phyloP scores from a whole-genome alignment of 2,329 filamentous ascomycete species.

The Trematosphaeria pertusa region DNA sequence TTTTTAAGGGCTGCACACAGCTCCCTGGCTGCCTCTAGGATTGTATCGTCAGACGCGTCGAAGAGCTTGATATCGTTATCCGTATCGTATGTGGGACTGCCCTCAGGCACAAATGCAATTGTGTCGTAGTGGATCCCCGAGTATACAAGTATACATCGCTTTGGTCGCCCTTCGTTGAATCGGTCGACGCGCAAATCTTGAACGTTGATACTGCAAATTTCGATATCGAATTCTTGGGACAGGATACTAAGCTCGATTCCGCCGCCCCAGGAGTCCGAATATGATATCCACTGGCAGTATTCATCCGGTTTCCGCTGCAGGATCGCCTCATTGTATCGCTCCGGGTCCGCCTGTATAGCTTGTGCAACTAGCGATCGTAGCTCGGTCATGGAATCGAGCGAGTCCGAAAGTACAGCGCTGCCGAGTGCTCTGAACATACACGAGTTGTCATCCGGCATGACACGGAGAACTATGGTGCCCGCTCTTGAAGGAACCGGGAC shows the following conservation, averaged over 20 bases:
- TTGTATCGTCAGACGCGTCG: constrained; percentile 61
- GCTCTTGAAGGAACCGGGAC: constrained; percentile 63
- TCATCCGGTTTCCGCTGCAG: constrained; percentile 73
- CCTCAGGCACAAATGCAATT: constrained; percentile 72
- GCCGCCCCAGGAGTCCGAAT: constrained; percentile 85
- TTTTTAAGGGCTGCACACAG: constrained; percentile 67
- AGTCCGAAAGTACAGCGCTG: constrained; percentile 72
- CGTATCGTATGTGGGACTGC: constrained; percentile 67
- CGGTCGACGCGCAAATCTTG: constrained; percentile 70
- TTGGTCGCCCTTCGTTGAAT: constrained; percentile 74
- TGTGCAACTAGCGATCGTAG: constrained; percentile 80
- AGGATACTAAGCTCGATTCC: constrained; percentile 89
- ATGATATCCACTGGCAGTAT: constrained; percentile 84
- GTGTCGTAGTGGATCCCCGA: constrained; percentile 94
- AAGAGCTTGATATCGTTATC: constrained; percentile 84
- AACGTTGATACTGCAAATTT: constrained; percentile 86
- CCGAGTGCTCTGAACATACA: constrained; percentile 93
- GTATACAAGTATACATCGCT: constrained; percentile 82
- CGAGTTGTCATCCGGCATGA: constrained; percentile 97
- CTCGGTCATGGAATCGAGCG: constrained; percentile 71
- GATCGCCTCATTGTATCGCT: constrained; percentile 76
- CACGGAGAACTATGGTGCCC: constrained; percentile 73
- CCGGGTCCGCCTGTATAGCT: constrained; percentile 75
- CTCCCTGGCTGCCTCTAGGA: constrained; percentile 64
- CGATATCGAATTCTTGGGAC: constrained; percentile 81